Percentiles rank a stretch among this genome's conserved stretches.
phyloP scores from a whole-genome alignment of 805 yeast genomes.

The Yamadazyma philogaea region DNA sequence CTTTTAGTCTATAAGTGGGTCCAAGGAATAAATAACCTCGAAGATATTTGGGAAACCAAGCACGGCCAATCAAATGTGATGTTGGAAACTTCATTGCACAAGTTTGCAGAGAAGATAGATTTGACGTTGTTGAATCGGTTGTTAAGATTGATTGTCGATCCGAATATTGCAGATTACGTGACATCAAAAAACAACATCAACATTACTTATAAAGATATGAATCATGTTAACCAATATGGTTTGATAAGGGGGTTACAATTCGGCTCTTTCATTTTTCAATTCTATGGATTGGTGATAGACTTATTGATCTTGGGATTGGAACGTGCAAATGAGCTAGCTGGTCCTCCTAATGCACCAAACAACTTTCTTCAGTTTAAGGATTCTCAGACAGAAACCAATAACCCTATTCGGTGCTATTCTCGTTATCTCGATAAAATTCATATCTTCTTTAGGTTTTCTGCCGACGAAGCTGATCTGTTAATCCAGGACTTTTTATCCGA shows the following conservation, averaged over 20 bases:
- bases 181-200: slow-evolving; percentile 86
- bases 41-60: slow-evolving; percentile 72
- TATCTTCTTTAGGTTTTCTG: slow-evolving; percentile 70
- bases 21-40: slow-evolving; percentile 79
- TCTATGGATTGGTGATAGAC: slow-evolving; percentile 84
- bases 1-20: slow-evolving; percentile 90
- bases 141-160: slow-evolving; percentile 76
- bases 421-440: slow-evolving; percentile 83
- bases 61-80: slow-evolving; percentile 79
- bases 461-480: slow-evolving; percentile 71
- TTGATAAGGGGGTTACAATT: slow-evolving; percentile 85
- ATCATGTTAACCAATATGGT: slow-evolving; percentile 86
- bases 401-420: slow-evolving; percentile 77
- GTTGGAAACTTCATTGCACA: slow-evolving; percentile 70
- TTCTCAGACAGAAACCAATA: slow-evolving; percentile 53
- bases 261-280: slow-evolving; percentile 85
- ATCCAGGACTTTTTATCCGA: slow-evolving; percentile 74
- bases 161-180: slow-evolving; percentile 90
- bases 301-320: slow-evolving; percentile 79
- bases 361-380: slow-evolving; percentile 72
- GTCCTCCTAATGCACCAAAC: slow-evolving; percentile 67
- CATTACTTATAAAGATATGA: slow-evolving; percentile 90
- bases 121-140: slow-evolving; percentile 81
- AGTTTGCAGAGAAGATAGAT: slow-evolving; percentile 82
- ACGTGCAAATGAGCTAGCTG: slow-evolving; percentile 85